Conservation (phyloP, 164 flowering plant species). For the Macadamia integrifolia region DNA sequence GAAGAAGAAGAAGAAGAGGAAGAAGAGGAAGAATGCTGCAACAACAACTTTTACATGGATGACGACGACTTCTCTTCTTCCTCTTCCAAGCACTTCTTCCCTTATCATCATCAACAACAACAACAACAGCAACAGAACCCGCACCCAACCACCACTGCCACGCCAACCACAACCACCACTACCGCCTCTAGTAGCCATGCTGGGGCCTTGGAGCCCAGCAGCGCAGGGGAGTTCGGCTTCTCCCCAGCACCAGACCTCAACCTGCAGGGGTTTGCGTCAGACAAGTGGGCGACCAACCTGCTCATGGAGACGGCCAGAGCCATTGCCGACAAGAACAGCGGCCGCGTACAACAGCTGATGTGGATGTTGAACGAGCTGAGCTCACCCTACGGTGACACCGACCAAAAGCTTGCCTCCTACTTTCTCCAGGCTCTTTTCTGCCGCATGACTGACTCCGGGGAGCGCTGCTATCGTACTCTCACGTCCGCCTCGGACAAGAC, state of each 20-base stretch:
- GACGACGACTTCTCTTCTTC: conserved; percentile 88
- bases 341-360: conserved; percentile 73
- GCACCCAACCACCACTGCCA: conserved; percentile 15
- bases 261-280: conserved; percentile 34
- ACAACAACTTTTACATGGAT: conserved; percentile 90
- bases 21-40: conserved; percentile 82
- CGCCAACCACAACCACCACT: conserved; percentile 16
- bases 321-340: conserved; percentile 58
- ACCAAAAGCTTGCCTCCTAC: conserved; percentile 80
- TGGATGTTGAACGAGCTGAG: conserved; percentile 96
- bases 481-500: conserved; percentile 55
- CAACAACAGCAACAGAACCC: too few species aligned
- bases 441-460: conserved; percentile 75
- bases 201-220: conserved; percentile 15
- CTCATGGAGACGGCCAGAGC: conserved; percentile 71
- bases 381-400: conserved; percentile 90
- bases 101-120: conserved; percentile 12
- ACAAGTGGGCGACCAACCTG: conserved; percentile 70
- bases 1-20: not conserved
- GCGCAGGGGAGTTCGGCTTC: conserved; percentile 22
- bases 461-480: conserved; percentile 46
- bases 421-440: conserved; percentile 83
- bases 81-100: conserved; percentile 35
- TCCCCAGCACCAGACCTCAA: conserved; percentile 32
- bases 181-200: conserved; percentile 15